A percentile compares a stretch with the other conserved stretches of the same genome.
These are phyloP conservation scores for Ambrosiella beaveri DNA, from an alignment of 2,329 filamentous ascomycete genomes.

Conservation along the genomic window DNA sequence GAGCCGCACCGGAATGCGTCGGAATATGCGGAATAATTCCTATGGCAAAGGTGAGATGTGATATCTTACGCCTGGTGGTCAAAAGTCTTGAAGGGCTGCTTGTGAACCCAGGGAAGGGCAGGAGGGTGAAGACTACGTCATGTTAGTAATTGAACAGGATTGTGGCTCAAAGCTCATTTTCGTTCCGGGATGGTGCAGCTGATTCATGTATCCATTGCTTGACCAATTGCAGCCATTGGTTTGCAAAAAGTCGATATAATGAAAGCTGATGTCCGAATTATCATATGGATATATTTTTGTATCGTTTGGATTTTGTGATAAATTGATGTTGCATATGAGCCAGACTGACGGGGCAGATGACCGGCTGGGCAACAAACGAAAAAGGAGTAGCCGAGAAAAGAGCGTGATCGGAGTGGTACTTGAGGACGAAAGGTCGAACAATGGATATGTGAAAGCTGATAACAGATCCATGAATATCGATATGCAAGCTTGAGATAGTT, in stretches of 20 bases:
- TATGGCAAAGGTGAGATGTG: background rate
- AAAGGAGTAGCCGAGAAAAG: conserved; percentile 3
- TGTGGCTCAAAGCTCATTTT: background rate
- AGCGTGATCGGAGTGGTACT: background rate
- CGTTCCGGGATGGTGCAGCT: background rate
- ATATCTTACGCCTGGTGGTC: conserved; percentile 84
- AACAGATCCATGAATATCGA: background rate
- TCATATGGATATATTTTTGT: background rate
- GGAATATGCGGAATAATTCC: conserved; percentile 2
- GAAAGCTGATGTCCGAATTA: background rate
- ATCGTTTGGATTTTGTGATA: background rate
- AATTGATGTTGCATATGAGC: background rate
- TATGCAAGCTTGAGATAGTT: background rate
- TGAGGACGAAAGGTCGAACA: background rate
- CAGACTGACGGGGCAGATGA: background rate
- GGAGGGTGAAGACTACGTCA: conserved; percentile 66
- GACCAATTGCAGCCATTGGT: conserved; percentile 3
- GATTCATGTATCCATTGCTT: background rate
- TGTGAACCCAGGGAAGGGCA: conserved; percentile 88
- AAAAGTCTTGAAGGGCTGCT: conserved; percentile 84
- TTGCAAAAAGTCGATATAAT: background rate
- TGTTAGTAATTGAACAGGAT: conserved; percentile 17
- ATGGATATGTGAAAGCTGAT: background rate
- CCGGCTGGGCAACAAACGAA: background rate
- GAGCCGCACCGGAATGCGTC: conserved; percentile 1